Percentiles rank a stretch among this genome's conserved stretches.
Conservation (phyloP, 768 basidiomycete genomes). For the Mycena venus region DNA sequence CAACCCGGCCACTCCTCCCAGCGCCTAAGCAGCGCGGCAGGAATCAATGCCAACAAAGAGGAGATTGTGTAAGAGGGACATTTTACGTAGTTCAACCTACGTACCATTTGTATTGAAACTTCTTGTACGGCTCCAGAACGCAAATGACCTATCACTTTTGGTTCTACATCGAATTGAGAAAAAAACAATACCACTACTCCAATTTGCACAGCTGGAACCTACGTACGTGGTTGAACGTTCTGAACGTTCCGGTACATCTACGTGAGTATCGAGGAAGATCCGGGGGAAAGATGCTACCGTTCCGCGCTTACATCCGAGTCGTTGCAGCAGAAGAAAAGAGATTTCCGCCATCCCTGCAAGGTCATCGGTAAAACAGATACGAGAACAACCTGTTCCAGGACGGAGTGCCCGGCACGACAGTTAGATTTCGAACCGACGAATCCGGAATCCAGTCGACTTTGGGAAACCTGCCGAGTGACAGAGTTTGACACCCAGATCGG, state of each 20-base stretch:
- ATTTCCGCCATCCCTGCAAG: not conserved
- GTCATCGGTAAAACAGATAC: not conserved
- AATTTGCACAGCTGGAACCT: not conserved
- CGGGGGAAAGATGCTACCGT: not conserved
- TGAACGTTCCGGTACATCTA: constrained; percentile 1
- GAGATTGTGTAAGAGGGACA: not conserved
- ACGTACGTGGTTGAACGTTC: not conserved
- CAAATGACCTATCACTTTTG: constrained; percentile 1
- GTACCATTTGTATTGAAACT: constrained; percentile 6
- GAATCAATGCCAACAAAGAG: constrained; percentile 4
- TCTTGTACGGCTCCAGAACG: constrained; percentile 12
- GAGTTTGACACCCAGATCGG: too few relatives aligned
- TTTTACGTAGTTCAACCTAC: constrained; percentile 8
- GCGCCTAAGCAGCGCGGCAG: not conserved
- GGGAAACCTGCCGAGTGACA: too few relatives aligned
- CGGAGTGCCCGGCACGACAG: not conserved
- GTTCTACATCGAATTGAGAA: constrained; percentile 2
- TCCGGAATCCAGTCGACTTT: too few relatives aligned
- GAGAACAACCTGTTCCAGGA: not conserved
- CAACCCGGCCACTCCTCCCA: not conserved
- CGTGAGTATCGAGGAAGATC: not conserved
- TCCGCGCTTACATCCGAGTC: too few relatives aligned
- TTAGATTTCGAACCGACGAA: too few relatives aligned
- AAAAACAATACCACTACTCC: constrained; percentile 4
- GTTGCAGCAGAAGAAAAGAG: not conserved